Evolutionary conservation across 352 stramenopile genomes (phyloP).

Genomic region (Pythium periplocum): DNA sequence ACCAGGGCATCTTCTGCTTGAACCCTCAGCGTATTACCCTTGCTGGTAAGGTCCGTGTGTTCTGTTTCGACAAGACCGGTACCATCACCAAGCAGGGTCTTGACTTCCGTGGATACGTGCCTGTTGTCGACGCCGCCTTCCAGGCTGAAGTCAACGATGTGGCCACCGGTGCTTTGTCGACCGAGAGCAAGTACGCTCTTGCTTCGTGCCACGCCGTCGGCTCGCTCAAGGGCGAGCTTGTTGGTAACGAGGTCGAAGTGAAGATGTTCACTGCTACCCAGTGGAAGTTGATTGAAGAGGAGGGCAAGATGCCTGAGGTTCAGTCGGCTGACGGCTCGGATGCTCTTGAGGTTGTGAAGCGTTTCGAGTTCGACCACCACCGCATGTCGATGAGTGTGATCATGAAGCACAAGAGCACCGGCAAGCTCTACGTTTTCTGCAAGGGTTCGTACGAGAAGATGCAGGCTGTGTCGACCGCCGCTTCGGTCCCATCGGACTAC

Average conservation of each 20-base stretch:
- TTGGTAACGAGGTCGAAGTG: slow-evolving; percentile 87
- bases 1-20: slow-evolving; percentile 44
- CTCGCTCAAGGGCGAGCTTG: slow-evolving; percentile 54
- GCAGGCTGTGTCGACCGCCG: slow-evolving; percentile 38
- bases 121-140: slow-evolving; percentile 23
- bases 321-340: slow-evolving; percentile 33
- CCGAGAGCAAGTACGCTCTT: slow-evolving; percentile 58
- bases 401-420: slow-evolving; percentile 51
- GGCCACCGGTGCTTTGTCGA: slow-evolving; percentile 26
- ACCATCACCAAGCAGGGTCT: slow-evolving; percentile 68
- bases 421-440: slow-evolving; percentile 72
- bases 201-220: slow-evolving; percentile 83
- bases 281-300: slow-evolving; percentile 57
- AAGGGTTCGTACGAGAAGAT: slow-evolving; percentile 90
- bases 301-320: slow-evolving; percentile 39
- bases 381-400: slow-evolving; percentile 90
- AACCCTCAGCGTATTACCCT: slow-evolving; percentile 52
- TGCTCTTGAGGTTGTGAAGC: slow-evolving; percentile 78
- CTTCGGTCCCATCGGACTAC: slow-evolving; percentile 72
- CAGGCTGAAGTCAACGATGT: slow-evolving; percentile 52
- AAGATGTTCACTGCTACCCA: slow-evolving; percentile 81
- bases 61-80: slow-evolving; percentile 77
- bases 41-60: slow-evolving; percentile 51
- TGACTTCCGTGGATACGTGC: slow-evolving; percentile 34
- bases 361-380: slow-evolving; percentile 91